phyloP scores from a whole-genome alignment of 352 stramenopile genomes.

The Stramenopiles sp. region DNA sequence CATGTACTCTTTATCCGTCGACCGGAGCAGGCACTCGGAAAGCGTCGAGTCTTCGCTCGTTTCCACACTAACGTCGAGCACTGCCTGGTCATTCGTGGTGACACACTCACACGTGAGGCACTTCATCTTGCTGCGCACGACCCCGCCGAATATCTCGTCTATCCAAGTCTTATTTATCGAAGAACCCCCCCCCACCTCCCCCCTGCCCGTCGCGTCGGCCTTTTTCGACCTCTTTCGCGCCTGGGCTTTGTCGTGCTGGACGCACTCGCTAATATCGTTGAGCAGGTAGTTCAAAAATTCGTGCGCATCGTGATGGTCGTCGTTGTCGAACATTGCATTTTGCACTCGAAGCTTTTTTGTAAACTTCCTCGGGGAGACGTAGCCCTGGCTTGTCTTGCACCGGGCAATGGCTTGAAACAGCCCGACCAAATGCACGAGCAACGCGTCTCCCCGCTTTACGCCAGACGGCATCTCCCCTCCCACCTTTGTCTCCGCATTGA shows the following conservation, averaged over 20 bases:
- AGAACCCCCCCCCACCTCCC: background rate
- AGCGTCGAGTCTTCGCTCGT: constrained; percentile 28
- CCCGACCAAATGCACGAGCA: constrained; percentile 18
- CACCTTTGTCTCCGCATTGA: too few species aligned
- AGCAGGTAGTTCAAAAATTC: constrained; percentile 32
- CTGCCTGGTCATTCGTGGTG: constrained; percentile 22
- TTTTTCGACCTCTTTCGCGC: too few species aligned
- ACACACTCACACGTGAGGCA: constrained; percentile 28
- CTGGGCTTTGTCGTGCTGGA: constrained; percentile 22
- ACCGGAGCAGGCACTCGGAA: constrained; percentile 26
- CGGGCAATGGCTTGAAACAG: constrained; percentile 18
- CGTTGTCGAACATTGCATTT: constrained; percentile 16
- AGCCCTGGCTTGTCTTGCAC: constrained; percentile 15
- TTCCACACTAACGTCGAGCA: constrained; percentile 28
- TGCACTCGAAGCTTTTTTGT: constrained; percentile 16
- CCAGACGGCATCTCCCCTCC: too few species aligned
- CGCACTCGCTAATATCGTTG: constrained; percentile 27
- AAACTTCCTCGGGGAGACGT: constrained; percentile 17
- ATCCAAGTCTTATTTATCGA: constrained; percentile 26
- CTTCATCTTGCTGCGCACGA: constrained; percentile 28
- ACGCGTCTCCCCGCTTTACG: background rate
- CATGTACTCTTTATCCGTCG: constrained; percentile 25
- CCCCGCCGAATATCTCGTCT: constrained; percentile 26
- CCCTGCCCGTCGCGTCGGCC: background rate
- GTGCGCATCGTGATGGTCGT: constrained; percentile 26